Percentiles rank a stretch among this genome's conserved stretches.
Evolutionary conservation across 257 asterid species (phyloP).

Genomic region (Nicotiana tomentosiformis): DNA sequence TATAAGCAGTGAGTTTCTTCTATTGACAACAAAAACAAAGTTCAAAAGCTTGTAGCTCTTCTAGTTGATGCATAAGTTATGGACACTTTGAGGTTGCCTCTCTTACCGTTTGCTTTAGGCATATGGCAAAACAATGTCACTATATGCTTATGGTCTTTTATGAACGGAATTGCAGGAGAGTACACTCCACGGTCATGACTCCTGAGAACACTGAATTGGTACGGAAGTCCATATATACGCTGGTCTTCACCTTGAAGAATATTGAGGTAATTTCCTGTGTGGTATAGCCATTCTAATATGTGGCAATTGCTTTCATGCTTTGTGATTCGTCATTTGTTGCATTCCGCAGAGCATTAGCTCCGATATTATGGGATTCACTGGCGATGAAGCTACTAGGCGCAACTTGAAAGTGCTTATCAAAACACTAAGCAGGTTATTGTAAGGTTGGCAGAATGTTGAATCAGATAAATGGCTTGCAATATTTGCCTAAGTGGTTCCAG

Average conservation of each 20-base stretch:
- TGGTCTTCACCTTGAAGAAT: conserved; percentile 86
- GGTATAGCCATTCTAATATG: neutral
- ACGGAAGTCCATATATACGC: conserved; percentile 79
- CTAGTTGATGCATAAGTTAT: neutral
- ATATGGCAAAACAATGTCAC: neutral
- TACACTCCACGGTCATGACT: conserved; percentile 72
- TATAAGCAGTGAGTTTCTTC: neutral
- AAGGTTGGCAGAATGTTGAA: conserved; percentile 15
- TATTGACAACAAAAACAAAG: neutral
- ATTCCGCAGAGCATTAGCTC: conserved; percentile 77
- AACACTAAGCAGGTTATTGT: conserved; percentile 84
- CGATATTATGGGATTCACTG: conserved; percentile 78
- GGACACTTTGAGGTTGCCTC: neutral
- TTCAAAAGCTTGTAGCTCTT: neutral
- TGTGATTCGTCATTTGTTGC: neutral
- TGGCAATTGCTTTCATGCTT: conserved; percentile 4
- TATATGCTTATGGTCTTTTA: neutral
- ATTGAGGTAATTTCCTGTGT: conserved; percentile 53
- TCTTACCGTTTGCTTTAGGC: neutral
- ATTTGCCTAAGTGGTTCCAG: neutral
- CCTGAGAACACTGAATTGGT: conserved; percentile 86
- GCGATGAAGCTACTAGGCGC: conserved; percentile 86
- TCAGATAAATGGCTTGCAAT: neutral
- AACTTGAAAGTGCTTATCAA: conserved; percentile 77
- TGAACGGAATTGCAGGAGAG: conserved; percentile 50